Base-by-base conservation (phyloP, 2,329 filamentous ascomycete species). In the Xylariaceae sp. region DNA sequence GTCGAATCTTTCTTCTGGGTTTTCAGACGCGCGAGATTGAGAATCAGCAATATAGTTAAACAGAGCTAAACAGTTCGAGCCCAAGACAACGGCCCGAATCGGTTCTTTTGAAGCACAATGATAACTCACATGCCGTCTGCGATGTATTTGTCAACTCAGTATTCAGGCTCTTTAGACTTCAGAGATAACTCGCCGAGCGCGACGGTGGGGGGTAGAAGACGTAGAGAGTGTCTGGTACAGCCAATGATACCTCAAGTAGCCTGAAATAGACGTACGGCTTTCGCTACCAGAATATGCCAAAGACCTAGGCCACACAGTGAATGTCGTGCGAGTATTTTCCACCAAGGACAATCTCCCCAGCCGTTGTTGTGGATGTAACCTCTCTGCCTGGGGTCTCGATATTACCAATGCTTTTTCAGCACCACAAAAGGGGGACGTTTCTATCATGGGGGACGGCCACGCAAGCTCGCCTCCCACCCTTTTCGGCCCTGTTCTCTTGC, bases 81-180 rank as follows among this genome's bases (percentile, higher is more conserved):
- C 20, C 26, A 24, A 36, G 8, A 23, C 9, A 10, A 15, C 18
- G 15, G 8, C 11, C 11, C 2, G 21, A 42, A 1, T 11, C 18
- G 33, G 11, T 37, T n/a, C 13, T 39, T 18, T 21, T 49, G 43
- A 37, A 30, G 18, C 29, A 21, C 26, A 16, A 43, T 9, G 41
- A 42, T 47, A 47, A 39, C 15, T 26, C 13, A 16, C 36, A 27
- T 39, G 36, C 37, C 23, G 30, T 21, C 8, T 15, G 10, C 21
- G 18, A 20, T 13, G 32, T 43, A 56, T 56, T 56, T 52, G 53
- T 56, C 53, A 56, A 47, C 53, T 53, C 23, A 48, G 43, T 40
- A 56, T 53, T 53, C 53, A 56, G 53, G 53, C 53, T 56, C 53
- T 48, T 52, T 56, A n/a, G n/a, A n/a, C n/a, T n/a, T n/a, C n/a